Evolutionary conservation across 495 filamentous ascomycete species (phyloP), one percentile per base, ranked within the genome.

Genomic region (Aspergillus campestris): DNA sequence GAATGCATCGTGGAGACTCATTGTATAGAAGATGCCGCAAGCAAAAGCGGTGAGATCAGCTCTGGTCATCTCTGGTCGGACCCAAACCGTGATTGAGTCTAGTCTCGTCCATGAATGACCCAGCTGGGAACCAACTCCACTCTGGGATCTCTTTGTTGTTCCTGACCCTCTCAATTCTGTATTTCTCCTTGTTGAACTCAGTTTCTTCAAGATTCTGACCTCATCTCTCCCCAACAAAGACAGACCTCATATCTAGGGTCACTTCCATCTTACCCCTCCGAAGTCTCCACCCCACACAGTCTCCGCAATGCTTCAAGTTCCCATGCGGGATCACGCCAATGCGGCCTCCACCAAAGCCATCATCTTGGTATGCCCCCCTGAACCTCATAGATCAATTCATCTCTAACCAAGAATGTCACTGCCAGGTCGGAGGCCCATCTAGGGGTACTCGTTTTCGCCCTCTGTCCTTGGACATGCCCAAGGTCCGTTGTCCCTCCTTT

Each of bases 401-500:
- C 34, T 32, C 45, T 59, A 37, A 59, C 36, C 11, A 36, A 1
- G 45, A 10, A 40, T 13, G 36, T 55, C 56, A 45, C 51, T 58
- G 4, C 4, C 18, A 95, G 89, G 89, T 95, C 59, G 90, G 90
- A 51, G 90, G 90, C 49, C 87, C 89, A 42, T 94, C 88, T 10
- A 77, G 92, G 79, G 92, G 92, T 63, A 99, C 92, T 51, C 79
- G 92, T 45, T 99, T 99, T 73, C 78, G 92, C 55, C 92, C 92
- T 58, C 76, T 99, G 60, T 97, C 92, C 29, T 80, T 99, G 42
- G 94, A 99, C 72, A 78, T 97, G 38, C 92, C 92, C 50, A 99
- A 99, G 83, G 91, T 95, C 63, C 41, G 66, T 52, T 31, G 33
- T 33, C 31, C 42, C 36, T 48, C 49, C 30, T 44, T n/a, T 33